Percentiles rank a stretch among this genome's conserved stretches.
phyloP scores from a whole-genome alignment of 371 early-diverging fungal species.

The Apophysomyces sp. region DNA sequence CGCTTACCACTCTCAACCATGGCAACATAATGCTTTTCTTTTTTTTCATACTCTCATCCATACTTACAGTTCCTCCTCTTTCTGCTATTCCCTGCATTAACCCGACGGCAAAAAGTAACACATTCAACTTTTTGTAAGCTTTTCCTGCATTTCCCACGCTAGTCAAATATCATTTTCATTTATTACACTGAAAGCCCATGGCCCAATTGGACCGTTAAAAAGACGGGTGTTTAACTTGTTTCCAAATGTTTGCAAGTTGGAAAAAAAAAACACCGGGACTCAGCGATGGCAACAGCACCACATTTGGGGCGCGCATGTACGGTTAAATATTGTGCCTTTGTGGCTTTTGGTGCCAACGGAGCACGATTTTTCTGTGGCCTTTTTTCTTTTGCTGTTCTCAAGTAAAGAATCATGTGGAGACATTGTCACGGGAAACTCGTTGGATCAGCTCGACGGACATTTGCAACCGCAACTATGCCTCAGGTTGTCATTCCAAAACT shows the following conservation, averaged over 20 bases:
- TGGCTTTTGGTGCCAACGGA: neutral
- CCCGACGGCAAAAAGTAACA: too few relatives aligned
- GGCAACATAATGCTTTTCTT: constrained; percentile 14
- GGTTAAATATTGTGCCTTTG: neutral
- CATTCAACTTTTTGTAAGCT: too few relatives aligned
- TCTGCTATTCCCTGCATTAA: too few relatives aligned
- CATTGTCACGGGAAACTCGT: neutral
- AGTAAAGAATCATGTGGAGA: neutral
- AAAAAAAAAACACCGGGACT: too few relatives aligned
- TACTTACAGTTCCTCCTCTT: neutral
- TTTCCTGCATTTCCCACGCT: too few relatives aligned
- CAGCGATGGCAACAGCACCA: too few relatives aligned
- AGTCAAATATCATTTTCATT: too few relatives aligned
- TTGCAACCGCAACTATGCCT: neutral
- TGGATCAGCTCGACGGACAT: neutral
- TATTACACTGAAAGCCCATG: too few relatives aligned
- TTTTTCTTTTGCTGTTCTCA: neutral
- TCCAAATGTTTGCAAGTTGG: too few relatives aligned
- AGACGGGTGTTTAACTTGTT: too few relatives aligned
- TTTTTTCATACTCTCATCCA: neutral
- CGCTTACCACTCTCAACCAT: constrained; percentile 43
- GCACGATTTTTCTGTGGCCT: neutral
- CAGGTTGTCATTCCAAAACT: constrained; percentile 31
- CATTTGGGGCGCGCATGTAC: too few relatives aligned
- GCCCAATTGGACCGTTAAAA: too few relatives aligned